Conservation (phyloP, 2,329 filamentous ascomycete species). For the Falciphora oryzae region DNA sequence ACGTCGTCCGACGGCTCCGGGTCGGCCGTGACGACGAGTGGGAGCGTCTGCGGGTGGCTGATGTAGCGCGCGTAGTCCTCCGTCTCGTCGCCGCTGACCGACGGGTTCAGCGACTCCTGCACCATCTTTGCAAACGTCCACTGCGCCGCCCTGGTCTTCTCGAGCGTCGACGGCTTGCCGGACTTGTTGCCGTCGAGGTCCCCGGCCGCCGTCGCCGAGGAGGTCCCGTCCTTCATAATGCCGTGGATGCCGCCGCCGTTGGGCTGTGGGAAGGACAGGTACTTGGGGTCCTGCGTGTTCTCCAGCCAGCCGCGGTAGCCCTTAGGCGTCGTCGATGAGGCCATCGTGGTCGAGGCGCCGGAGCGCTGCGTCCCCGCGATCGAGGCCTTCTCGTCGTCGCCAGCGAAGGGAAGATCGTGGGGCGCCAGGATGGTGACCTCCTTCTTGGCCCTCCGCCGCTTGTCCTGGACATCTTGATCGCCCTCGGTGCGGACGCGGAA, state of each 20-base stretch:
- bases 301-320: slow-evolving; percentile 15
- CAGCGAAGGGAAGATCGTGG: slow-evolving; percentile 29
- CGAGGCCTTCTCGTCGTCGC: slow-evolving; percentile 36
- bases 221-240: slow-evolving; percentile 50
- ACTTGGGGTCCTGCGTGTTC: slow-evolving; percentile 25
- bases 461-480: slow-evolving; percentile 48
- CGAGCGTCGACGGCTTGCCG: slow-evolving; percentile 52
- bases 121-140: slow-evolving; percentile 87
- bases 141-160: slow-evolving; percentile 78
- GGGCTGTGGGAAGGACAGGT: slow-evolving; percentile 9
- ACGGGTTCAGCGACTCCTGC: slow-evolving; percentile 77
- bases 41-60: slow-evolving; percentile 80
- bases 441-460: slow-evolving; percentile 52
- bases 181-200: not conserved
- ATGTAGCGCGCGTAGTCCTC: slow-evolving; percentile 88
- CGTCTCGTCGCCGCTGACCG: slow-evolving; percentile 68
- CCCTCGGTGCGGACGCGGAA: slow-evolving; percentile 70
- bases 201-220: slow-evolving; percentile 12
- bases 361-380: slow-evolving; percentile 15
- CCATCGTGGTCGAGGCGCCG: not conserved
- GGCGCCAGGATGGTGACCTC: slow-evolving; percentile 66
- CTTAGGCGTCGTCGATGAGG: slow-evolving; percentile 6
- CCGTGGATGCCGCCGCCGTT: slow-evolving; percentile 22
- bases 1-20: slow-evolving; percentile 37
- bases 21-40: slow-evolving; percentile 70